A percentile compares a stretch with the other conserved stretches of the same genome.
Evolutionary conservation across 2,329 filamentous ascomycete species (phyloP).

Genomic region (Aspergillus ochraceus): DNA sequence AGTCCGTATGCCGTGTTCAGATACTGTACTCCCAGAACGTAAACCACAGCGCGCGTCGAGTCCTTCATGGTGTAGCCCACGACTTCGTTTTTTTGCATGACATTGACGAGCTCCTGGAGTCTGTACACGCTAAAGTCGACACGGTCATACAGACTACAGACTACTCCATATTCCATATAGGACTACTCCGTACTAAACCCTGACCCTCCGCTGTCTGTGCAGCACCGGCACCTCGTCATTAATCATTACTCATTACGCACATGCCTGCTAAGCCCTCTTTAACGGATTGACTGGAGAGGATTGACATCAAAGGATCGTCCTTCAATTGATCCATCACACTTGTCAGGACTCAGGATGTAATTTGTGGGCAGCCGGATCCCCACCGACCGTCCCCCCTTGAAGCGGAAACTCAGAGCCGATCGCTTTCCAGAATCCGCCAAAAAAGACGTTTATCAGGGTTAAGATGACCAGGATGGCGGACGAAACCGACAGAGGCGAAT

Average conservation of each 20-base stretch:
- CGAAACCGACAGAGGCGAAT: constrained; percentile 5
- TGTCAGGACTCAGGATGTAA: constrained; percentile 6
- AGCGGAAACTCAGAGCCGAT: constrained; percentile 20
- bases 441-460: constrained; percentile 6
- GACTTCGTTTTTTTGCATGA: not conserved
- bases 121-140: too few relatives aligned
- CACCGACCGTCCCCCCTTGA: constrained; percentile 30
- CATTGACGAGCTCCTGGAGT: not conserved
- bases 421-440: constrained; percentile 19
- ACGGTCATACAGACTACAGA: not conserved
- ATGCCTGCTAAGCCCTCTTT: not conserved
- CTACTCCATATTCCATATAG: not conserved
- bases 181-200: not conserved
- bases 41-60: too few relatives aligned
- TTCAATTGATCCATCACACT: constrained; percentile 12
- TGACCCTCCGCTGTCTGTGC: not conserved
- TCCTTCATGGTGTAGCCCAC: too few relatives aligned
- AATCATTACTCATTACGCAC: not conserved
- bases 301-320: constrained; percentile 8
- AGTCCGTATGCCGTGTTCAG: too few relatives aligned
- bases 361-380: constrained; percentile 22
- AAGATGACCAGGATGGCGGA: not conserved
- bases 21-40: too few relatives aligned
- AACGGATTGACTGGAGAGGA: not conserved
- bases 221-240: not conserved